A percentile compares a stretch with the other conserved stretches of the same genome.
These are phyloP conservation scores for Leishmania guyanensis DNA, from an alignment of 208 protist genomes.

Conservation along the genomic window DNA sequence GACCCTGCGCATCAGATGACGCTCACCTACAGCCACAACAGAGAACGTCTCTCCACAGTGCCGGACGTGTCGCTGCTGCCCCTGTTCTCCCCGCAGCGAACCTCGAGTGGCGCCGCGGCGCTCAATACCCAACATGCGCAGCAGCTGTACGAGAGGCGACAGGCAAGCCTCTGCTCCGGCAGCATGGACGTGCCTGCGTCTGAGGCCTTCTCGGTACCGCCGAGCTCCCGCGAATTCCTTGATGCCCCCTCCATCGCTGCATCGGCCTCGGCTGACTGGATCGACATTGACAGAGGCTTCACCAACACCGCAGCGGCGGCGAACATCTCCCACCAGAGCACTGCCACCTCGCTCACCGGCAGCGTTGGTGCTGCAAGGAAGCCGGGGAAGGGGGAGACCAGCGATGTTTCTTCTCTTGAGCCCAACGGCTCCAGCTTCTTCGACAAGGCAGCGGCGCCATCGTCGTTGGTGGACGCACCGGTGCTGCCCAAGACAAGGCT, in stretches of 20 bases:
- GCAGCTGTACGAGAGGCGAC: conserved; percentile 5
- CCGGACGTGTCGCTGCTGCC: background rate
- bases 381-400: background rate
- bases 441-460: background rate
- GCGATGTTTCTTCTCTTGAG: background rate
- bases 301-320: background rate
- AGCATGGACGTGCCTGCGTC: conserved; percentile 5
- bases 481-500: background rate
- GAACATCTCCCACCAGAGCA: background rate
- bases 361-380: background rate
- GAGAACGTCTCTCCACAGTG: background rate
- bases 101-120: background rate
- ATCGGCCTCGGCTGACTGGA: conserved; percentile 1
- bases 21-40: background rate
- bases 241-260: conserved; percentile 14
- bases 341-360: background rate
- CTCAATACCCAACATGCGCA: background rate
- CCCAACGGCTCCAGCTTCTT: background rate
- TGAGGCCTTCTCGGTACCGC: conserved; percentile 16
- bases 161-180: conserved; percentile 5
- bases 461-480: conserved; percentile 8
- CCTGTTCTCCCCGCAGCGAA: conserved; percentile 2
- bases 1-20: background rate
- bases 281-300: background rate
- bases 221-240: conserved; percentile 10